Percentiles rank a stretch among this genome's conserved stretches.
Evolutionary conservation across 495 filamentous ascomycete genomes (phyloP).

Genomic region (Viridothelium virens): DNA sequence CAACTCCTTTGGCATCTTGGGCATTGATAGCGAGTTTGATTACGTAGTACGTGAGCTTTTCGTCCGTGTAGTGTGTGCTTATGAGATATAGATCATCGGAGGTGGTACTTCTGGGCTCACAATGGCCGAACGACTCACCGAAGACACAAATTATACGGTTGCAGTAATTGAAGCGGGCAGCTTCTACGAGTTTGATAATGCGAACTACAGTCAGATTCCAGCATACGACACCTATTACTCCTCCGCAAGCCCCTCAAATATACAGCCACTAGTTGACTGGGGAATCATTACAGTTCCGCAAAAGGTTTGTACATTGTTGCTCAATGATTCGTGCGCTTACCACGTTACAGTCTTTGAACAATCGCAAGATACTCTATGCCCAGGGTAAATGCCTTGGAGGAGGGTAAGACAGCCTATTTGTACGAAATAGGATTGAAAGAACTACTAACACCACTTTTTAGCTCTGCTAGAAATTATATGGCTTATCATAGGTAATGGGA

Average conservation of each 20-base stretch:
- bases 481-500: slow-evolving; percentile 18
- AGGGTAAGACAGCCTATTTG: no score
- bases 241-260: not conserved
- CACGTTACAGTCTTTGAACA: not conserved
- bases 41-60: slow-evolving; percentile 16
- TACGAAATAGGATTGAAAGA: no score
- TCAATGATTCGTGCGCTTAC: not conserved
- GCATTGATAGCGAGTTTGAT: slow-evolving; percentile 16
- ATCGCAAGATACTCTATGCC: slow-evolving; percentile 22
- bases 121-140: not conserved
- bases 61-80: not conserved
- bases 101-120: slow-evolving; percentile 19
- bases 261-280: not conserved
- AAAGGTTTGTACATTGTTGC: not conserved
- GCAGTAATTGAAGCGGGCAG: slow-evolving; percentile 9
- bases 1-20: slow-evolving; percentile 20
- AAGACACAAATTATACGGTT: not conserved
- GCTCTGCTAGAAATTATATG: slow-evolving; percentile 24
- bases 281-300: not conserved
- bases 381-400: slow-evolving; percentile 27
- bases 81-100: slow-evolving; percentile 12
- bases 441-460: not conserved
- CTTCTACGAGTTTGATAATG: slow-evolving; percentile 13
- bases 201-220: not conserved
- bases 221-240: not conserved